Evolutionary conservation across 2,329 filamentous ascomycete genomes (phyloP).

Genomic region (Hymenoscyphus albidus): DNA sequence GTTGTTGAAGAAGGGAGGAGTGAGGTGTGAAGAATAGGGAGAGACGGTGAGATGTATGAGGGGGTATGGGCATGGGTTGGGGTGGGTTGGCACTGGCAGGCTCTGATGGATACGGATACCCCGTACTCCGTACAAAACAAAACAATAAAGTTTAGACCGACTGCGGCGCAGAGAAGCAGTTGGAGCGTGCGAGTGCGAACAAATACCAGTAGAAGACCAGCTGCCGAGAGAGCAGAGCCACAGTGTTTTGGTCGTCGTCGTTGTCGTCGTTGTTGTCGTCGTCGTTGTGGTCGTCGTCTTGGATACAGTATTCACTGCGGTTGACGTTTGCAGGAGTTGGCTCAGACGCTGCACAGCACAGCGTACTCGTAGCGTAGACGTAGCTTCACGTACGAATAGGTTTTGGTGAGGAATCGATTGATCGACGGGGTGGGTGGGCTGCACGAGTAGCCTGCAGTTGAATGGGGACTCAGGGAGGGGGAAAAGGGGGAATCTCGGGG

Average conservation of each 20-base stretch:
- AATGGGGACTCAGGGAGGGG: too few relatives aligned
- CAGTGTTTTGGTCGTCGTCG: neutral
- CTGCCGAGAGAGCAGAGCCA: neutral
- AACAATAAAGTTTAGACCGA: neutral
- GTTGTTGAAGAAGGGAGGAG: neutral
- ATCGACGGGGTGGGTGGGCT: neutral
- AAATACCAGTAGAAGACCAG: neutral
- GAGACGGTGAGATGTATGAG: neutral
- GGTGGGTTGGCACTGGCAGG: neutral
- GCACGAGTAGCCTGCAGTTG: too few relatives aligned
- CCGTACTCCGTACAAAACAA: neutral
- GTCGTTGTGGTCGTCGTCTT: neutral
- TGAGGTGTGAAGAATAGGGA: neutral
- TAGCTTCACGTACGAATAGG: neutral
- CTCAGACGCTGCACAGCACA: neutral
- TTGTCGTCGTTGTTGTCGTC: neutral
- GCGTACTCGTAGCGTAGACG: too few relatives aligned
- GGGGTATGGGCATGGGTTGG: neutral
- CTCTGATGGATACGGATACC: too few relatives aligned
- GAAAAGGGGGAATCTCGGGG: too few relatives aligned
- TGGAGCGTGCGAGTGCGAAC: neutral
- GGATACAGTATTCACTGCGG: too few relatives aligned
- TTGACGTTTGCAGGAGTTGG: slow-evolving; percentile 3
- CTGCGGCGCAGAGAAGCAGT: slow-evolving; percentile 4
- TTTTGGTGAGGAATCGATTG: neutral